These are phyloP conservation scores for Oxytropis ochrocephala DNA, from an alignment of 306 rosid species.

Conservation along the genomic window DNA sequence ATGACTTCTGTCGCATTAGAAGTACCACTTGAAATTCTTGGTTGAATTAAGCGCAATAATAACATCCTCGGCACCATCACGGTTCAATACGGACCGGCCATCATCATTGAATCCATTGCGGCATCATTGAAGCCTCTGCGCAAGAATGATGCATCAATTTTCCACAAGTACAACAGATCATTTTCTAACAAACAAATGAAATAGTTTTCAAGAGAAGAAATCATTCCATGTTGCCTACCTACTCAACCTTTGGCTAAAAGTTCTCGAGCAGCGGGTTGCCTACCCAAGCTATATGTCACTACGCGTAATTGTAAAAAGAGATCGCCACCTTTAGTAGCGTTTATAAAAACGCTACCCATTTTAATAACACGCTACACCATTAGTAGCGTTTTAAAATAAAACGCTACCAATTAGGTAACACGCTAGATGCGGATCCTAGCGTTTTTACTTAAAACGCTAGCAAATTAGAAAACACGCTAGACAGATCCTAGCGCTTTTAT, in stretches of 20 bases:
- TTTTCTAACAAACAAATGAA: background rate
- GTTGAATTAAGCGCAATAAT: constrained; percentile 70
- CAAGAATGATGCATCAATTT: background rate
- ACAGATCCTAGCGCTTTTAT: no score
- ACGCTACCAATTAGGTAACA: no score
- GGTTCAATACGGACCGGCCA: constrained; percentile 80
- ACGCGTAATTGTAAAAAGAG: no score
- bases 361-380: no score
- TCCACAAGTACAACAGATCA: background rate
- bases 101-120: constrained; percentile 93
- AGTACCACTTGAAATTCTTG: constrained; percentile 57
- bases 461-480: no score
- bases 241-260: constrained; percentile 93
- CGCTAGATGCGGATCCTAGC: no score
- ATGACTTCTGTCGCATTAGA: constrained; percentile 62
- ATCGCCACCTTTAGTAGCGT: no score
- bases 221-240: constrained; percentile 33
- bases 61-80: constrained; percentile 89
- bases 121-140: constrained; percentile 98
- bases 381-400: no score
- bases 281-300: constrained; percentile 81
- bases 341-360: no score
- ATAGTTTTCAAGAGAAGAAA: background rate
- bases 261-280: constrained; percentile 95
- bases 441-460: no score